phyloP scores from a whole-genome alignment of 768 basidiomycete genomes.

The Naganishia friedmannii region DNA sequence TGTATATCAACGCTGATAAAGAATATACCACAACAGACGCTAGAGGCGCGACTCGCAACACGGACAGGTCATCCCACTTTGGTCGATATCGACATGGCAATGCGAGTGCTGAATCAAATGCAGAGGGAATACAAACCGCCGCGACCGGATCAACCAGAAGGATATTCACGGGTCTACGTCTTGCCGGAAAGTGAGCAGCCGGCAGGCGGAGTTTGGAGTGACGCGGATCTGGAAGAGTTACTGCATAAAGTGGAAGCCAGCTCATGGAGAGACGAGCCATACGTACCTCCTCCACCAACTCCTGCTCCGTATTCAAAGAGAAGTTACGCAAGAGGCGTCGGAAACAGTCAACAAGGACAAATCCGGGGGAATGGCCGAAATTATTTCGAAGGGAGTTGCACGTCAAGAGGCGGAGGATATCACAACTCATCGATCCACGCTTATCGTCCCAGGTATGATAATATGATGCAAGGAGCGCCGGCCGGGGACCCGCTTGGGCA shows the following conservation, averaged over 20 bases:
- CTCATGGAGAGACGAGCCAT: constrained; percentile 26
- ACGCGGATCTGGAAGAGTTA: constrained; percentile 24
- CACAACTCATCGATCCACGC: not conserved
- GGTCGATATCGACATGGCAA: constrained; percentile 39
- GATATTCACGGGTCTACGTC: constrained; percentile 39
- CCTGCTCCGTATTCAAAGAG: not conserved
- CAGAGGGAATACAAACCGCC: constrained; percentile 38
- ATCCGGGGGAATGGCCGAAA: not conserved
- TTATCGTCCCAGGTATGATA: not conserved
- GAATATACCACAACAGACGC: constrained; percentile 27
- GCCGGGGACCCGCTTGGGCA: not conserved
- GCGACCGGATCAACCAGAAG: constrained; percentile 36
- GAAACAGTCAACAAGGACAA: not conserved
- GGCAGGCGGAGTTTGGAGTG: constrained; percentile 34
- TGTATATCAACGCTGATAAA: not conserved
- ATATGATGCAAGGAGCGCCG: not conserved
- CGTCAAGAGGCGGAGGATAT: not conserved
- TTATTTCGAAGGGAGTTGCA: not conserved
- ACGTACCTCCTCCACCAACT: constrained; percentile 8
- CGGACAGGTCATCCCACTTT: constrained; percentile 46
- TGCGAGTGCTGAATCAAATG: constrained; percentile 45
- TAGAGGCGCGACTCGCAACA: constrained; percentile 35
- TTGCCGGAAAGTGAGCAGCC: constrained; percentile 37
- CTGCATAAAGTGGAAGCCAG: constrained; percentile 23
- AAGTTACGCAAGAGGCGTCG: not conserved